These are phyloP conservation scores for Rhizopus arrhizus DNA, from an alignment of 371 early-diverging fungal species.

Conservation along the genomic window DNA sequence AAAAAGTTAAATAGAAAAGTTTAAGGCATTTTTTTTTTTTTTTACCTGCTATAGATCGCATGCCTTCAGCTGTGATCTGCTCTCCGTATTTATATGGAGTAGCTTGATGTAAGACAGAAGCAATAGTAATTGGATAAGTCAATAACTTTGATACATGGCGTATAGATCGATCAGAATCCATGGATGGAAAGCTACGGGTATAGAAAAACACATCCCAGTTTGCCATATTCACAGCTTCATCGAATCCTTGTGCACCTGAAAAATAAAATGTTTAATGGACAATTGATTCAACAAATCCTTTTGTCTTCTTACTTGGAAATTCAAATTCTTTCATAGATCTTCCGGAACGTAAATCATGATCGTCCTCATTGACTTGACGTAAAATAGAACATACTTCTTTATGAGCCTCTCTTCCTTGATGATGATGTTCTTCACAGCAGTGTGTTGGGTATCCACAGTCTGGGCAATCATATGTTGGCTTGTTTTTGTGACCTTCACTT, in stretches of 20 bases:
- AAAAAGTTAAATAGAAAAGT: no score
- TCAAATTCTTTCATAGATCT: constrained; percentile 80
- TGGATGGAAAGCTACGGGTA: constrained; percentile 79
- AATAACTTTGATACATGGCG: constrained; percentile 82
- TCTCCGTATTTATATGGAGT: constrained; percentile 70
- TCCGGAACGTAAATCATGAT: constrained; percentile 82
- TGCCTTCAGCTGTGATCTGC: constrained; percentile 76
- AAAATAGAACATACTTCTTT: constrained; percentile 61
- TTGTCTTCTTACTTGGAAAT: constrained; percentile 66
- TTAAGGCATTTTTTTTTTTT: no score
- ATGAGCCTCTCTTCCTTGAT: constrained; percentile 60
- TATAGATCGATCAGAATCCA: constrained; percentile 75
- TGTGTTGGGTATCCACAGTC: constrained; percentile 87
- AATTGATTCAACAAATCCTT: not conserved
- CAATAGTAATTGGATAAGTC: constrained; percentile 84
- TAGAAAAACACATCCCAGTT: constrained; percentile 85
- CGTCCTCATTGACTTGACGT: constrained; percentile 79
- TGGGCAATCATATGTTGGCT: constrained; percentile 73
- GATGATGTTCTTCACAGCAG: constrained; percentile 77
- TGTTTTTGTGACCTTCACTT: constrained; percentile 33
- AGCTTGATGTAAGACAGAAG: constrained; percentile 74
- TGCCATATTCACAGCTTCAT: constrained; percentile 78
- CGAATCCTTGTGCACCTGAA: constrained; percentile 70
- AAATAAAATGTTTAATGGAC: not conserved
- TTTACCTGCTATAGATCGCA: constrained; percentile 68